Percentiles rank a stretch among this genome's conserved stretches.
Evolutionary conservation across 2,329 filamentous ascomycete genomes (phyloP).

Genomic region (Grosmannia clavigera): DNA sequence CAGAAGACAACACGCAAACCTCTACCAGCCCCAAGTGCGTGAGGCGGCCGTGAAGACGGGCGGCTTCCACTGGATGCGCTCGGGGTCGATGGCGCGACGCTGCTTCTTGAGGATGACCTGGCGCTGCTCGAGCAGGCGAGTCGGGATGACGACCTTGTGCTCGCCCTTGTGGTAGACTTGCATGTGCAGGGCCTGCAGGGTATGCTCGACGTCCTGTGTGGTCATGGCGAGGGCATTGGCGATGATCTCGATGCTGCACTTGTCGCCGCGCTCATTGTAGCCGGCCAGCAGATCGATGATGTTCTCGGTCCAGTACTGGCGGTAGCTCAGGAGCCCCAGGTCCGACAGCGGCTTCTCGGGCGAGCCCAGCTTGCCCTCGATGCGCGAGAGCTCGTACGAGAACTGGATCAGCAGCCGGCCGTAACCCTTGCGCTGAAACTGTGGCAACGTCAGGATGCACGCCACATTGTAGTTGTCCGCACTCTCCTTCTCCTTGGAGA

Average conservation of each 20-base stretch:
- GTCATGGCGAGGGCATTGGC: slow-evolving; percentile 80
- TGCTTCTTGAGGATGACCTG: slow-evolving; percentile 73
- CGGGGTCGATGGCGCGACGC: slow-evolving; percentile 63
- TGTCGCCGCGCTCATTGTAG: slow-evolving; percentile 52
- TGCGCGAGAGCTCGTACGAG: slow-evolving; percentile 91
- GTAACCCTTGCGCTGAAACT: slow-evolving; percentile 91
- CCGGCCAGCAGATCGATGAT: slow-evolving; percentile 79
- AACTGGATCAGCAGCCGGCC: slow-evolving; percentile 91
- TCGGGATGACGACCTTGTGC: slow-evolving; percentile 88
- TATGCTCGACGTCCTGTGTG: slow-evolving; percentile 92
- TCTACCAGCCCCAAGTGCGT: slow-evolving; percentile 89
- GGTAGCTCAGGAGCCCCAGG: slow-evolving; percentile 82
- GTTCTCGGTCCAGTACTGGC: slow-evolving; percentile 95
- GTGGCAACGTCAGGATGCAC: slow-evolving; percentile 91
- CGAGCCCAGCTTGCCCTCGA: slow-evolving; percentile 87
- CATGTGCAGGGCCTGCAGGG: slow-evolving; percentile 87
- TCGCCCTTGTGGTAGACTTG: slow-evolving; percentile 91
- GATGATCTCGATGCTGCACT: slow-evolving; percentile 76
- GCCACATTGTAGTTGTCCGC: slow-evolving; percentile 96
- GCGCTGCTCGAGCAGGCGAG: slow-evolving; percentile 65
- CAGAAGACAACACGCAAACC: neutral
- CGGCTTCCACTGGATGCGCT: slow-evolving; percentile 83
- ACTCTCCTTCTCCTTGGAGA: slow-evolving; percentile 96
- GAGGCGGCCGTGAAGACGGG: slow-evolving; percentile 84
- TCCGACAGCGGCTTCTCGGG: slow-evolving; percentile 95